Base-by-base conservation (phyloP, 148 eudicot species). In the Cornus suecica region DNA sequence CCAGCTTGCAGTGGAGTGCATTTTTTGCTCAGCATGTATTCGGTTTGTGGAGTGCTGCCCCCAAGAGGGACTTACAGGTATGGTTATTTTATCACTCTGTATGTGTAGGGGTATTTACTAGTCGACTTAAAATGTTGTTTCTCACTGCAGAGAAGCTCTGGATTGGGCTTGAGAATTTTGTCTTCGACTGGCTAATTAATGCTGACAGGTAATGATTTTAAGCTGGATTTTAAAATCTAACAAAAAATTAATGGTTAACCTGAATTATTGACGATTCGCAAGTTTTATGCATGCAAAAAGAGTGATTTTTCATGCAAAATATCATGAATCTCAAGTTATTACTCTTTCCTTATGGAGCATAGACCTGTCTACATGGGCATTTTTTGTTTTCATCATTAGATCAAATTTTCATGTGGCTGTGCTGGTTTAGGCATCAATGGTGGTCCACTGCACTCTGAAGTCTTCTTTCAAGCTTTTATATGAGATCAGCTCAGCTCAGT, bases 1-100 rank as follows among this genome's bases (percentile, higher is more conserved):
- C 45, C 93, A 95, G 98, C 99, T 95, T 82, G 98, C 97, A 80
- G 99, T 95, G 70, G 99, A 95, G 87, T 95, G 99, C 88, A 95
- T 95, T 72, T 95, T 95, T 84, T 95, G 97, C 88, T 95, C 99
- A 23, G 99, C 99, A n/a, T 93, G 99, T 83, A 95, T 95, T 74
- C 93, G 99, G 76, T 91, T 93, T 90, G 97, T 93, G 73, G 99
- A 95, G 83, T 95, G 98, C 80, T 95, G 99, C 68, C 98, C 90
- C 22, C 99, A 94, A 83, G 99, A 95, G 76, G 99, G 98, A 69
- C 94, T 95, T 78, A 95, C 99, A 88, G 99, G 99, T 95, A 76
- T 78, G 48, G 52, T 72, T 16, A 37, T 74, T 78, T 73, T 71
- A 18, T 60, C 29, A 54, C 25, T 69, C 32, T 68, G 30, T 45